Evolutionary conservation across 1,284 basidiomycete species (phyloP), one percentile per base, ranked within the genome.

Genomic region (Vanrija sp.): DNA sequence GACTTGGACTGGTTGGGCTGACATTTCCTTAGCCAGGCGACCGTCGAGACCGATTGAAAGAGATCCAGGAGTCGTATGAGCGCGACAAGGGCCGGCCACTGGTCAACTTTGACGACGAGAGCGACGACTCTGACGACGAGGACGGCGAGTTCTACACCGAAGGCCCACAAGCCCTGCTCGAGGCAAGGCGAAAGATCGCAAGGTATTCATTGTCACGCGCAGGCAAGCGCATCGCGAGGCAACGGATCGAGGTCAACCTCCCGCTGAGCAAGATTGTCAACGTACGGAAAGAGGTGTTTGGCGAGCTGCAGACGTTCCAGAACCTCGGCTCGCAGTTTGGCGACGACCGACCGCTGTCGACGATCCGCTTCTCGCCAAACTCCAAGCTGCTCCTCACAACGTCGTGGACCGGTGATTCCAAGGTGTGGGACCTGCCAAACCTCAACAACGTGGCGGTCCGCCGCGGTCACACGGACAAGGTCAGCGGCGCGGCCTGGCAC

Each of bases 401-500:
- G 4, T 91, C 89, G 63, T 99, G 96, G 96, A 90, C 93, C 12
- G 96, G 96, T 22, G 85, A 85, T 41, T 85, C 94, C 27, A 97
- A 94, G 77, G 69, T 98, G 12, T 98, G 96, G 96, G 88, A 91
- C 64, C 83, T 98, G 14, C 96, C 96, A 10, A 83, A 85, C 22
- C 89, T 91, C 69, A 90, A 87, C 53, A 82, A 85, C 44, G 81
- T 89, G 45, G 80, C 81, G 35, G 83, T 87, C 20, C 74, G 90
- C 49, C 79, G 85, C 73, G 89, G 88, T 0, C 95, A 98, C 65
- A 84, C 80, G 38, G 96, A 98, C 71, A 87, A 89, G 55, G 84
- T 98, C 18, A 91, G 94, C 45, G 96, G 96, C 16, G 84, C 97
- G 24, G 93, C 94, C 27, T 99, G 96, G 96, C 95, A 98, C 79